Conservation (phyloP, 129 eudicot genomes). For the Chrysanthemum seticuspe region DNA sequence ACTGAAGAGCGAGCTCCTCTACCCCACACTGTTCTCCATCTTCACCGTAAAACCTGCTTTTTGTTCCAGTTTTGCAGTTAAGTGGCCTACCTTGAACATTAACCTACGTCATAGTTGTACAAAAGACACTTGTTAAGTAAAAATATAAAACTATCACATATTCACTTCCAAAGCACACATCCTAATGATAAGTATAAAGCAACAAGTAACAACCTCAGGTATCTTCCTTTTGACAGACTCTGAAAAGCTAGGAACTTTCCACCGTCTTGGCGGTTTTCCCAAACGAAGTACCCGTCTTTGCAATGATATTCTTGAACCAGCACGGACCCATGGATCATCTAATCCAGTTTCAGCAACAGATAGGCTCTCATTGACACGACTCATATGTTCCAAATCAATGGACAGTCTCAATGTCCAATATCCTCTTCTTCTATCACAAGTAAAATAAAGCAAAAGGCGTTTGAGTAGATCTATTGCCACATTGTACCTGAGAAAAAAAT, state of each 20-base stretch:
- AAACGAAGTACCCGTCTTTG: constrained; percentile 85
- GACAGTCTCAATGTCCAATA: constrained; percentile 96
- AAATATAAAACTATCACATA: neutral
- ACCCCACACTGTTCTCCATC: constrained; percentile 97
- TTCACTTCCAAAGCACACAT: neutral
- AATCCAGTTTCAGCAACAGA: constrained; percentile 74
- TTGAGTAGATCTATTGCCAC: constrained; percentile 76
- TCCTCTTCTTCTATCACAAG: constrained; percentile 86
- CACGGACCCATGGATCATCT: constrained; percentile 90
- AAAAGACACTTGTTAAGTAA: constrained; percentile 11
- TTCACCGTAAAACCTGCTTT: constrained; percentile 88
- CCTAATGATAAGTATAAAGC: neutral
- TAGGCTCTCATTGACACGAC: constrained; percentile 71
- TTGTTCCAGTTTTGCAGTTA: constrained; percentile 60
- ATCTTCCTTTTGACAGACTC: constrained; percentile 77
- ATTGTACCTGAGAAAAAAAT: constrained; percentile 47
- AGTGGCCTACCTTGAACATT: constrained; percentile 85
- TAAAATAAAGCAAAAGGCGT: constrained; percentile 47
- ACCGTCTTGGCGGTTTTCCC: constrained; percentile 93
- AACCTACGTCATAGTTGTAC: constrained; percentile 41
- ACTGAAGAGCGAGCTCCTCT: constrained; percentile 85
- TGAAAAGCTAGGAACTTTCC: constrained; percentile 78
- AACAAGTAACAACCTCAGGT: constrained; percentile 52
- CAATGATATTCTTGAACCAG: constrained; percentile 79
- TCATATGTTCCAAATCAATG: constrained; percentile 80